Percentiles rank a stretch among this genome's conserved stretches.
Conservation (phyloP, 1,284 basidiomycete species). For the Termitomyces sp. region DNA sequence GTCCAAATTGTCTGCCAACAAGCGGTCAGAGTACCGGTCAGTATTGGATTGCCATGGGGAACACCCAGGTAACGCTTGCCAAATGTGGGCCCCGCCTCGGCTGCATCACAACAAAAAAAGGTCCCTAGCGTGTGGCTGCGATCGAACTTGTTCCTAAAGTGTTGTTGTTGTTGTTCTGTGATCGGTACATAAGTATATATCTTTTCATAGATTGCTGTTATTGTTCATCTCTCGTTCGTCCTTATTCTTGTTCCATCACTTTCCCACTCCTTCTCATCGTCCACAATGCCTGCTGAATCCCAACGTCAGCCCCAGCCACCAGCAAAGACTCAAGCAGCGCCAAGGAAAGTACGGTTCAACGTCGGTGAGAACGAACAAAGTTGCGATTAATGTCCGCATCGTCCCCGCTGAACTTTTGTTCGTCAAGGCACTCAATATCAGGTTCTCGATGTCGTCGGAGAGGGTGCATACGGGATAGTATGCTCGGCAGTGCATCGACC, state of each 20-base stretch:
- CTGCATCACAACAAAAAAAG: slow-evolving; percentile 10
- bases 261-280: slow-evolving; percentile 9
- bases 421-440: slow-evolving; percentile 73
- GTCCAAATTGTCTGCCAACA: slow-evolving; percentile 16
- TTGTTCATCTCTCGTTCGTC: slow-evolving; percentile 15
- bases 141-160: slow-evolving; percentile 17
- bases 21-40: background rate
- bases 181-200: slow-evolving; percentile 15
- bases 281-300: slow-evolving; percentile 22
- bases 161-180: slow-evolving; percentile 17
- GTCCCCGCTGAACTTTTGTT: slow-evolving; percentile 8
- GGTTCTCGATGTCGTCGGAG: slow-evolving; percentile 87
- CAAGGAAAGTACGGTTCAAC: slow-evolving; percentile 88
- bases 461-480: slow-evolving; percentile 85
- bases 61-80: slow-evolving; percentile 14
- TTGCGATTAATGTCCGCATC: slow-evolving; percentile 1
- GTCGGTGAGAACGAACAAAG: slow-evolving; percentile 59
- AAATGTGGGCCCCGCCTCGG: slow-evolving; percentile 3
- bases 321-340: slow-evolving; percentile 57
- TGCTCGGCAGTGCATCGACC: slow-evolving; percentile 82
- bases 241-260: slow-evolving; percentile 18
- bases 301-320: slow-evolving; percentile 23
- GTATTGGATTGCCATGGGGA: slow-evolving; percentile 13
- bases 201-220: slow-evolving; percentile 20
- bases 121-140: slow-evolving; percentile 10